phyloP scores from a whole-genome alignment of 176 grass and related monocot species.

The Phoenix roebelenii region DNA sequence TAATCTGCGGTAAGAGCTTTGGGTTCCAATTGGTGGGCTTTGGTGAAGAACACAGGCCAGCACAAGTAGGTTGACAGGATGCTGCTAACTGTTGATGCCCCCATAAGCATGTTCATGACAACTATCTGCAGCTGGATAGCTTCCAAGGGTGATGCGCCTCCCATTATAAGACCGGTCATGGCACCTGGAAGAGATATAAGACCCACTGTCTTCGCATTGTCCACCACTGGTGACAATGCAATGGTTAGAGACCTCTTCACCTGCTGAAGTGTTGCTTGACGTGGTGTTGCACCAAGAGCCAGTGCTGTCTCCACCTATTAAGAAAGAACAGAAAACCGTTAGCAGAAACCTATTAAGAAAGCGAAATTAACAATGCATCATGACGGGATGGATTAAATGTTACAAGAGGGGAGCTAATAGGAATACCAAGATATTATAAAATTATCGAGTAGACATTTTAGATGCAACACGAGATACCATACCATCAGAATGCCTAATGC shows the following conservation, averaged over 20 bases:
- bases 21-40: slow-evolving; percentile 59
- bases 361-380: no score
- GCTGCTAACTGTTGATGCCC: slow-evolving; percentile 68
- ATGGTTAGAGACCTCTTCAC: slow-evolving; percentile 45
- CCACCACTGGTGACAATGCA: slow-evolving; percentile 43
- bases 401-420: no score
- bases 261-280: slow-evolving; percentile 71
- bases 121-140: slow-evolving; percentile 84
- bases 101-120: slow-evolving; percentile 83
- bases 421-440: no score
- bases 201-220: slow-evolving; percentile 70
- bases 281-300: slow-evolving; percentile 65
- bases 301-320: slow-evolving; percentile 75
- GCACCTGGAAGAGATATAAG: slow-evolving; percentile 67
- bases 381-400: no score
- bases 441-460: no score
- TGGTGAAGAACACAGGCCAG: slow-evolving; percentile 84
- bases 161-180: slow-evolving; percentile 83
- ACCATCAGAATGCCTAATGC: no score
- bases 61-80: slow-evolving; percentile 74
- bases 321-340: neutral
- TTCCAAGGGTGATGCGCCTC: slow-evolving; percentile 58
- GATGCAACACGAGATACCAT: no score
- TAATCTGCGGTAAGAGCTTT: slow-evolving; percentile 39
- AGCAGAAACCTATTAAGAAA: no score